Evolutionary conservation across 805 yeast species (phyloP), one percentile per base, ranked within the genome.

Genomic region (Candida qinlingensis): DNA sequence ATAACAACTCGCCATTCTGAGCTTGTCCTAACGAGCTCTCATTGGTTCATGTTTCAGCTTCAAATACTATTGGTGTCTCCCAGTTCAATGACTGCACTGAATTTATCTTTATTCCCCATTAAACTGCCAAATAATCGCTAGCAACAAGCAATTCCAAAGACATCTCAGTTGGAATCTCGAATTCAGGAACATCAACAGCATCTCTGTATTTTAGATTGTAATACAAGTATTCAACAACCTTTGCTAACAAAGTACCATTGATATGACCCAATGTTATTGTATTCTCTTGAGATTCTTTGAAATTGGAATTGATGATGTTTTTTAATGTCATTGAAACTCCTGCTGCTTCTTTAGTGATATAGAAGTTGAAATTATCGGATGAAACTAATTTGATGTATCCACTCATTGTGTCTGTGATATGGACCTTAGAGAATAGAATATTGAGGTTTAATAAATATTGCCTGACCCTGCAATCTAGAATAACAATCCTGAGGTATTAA

Each of bases 121-220:
- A 79, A 39, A 81, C 83, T 57, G 87, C 92, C 57, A 89, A 68
- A 63, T 80, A 92, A 63, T 94, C 99, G 2, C 98, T 96, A 28
- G 96, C 96, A 36, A 94, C 92, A 41, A 94, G 67, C 55, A 92
- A 69, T 62, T 94, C 98, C 52, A 92, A 70, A 0, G 98, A 96
- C 80, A 92, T 77, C 56, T 89, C 97, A 0, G 97, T 91, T 1
- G 98, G 97, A 3, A 94, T 80, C 36, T 86, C 85, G 66, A 94
- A 94, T 47, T 87, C 94, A 0, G 96, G 96, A 6, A 86, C 79
- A 44, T 79, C 83, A 34, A 71, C 76, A 0, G 73, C 76, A 44
- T 78, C 80, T 53, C 74, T 79, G 62, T 87, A 87, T 57, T 86
- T 83, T 50, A 75, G 64, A 57, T 86, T 81, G 61, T 87, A 91